Conservation (phyloP, 1,284 basidiomycete genomes). For the Tilletia indica region DNA sequence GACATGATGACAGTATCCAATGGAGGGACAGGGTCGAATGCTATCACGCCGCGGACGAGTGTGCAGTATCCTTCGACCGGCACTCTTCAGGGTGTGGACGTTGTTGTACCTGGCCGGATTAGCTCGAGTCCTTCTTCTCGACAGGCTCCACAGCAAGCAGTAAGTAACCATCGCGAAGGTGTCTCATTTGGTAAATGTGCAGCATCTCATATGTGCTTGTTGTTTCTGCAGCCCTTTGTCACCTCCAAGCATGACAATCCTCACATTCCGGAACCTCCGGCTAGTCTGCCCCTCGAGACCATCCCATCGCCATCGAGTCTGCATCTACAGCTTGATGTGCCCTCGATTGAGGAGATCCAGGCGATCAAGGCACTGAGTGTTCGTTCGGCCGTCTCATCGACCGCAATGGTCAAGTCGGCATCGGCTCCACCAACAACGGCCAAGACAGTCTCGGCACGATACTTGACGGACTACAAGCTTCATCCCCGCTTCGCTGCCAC, state of each 20-base stretch:
- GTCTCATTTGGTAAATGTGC: too few species aligned
- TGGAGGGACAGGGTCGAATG: conserved; percentile 5
- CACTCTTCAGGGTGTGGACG: neutral
- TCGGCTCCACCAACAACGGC: conserved; percentile 36
- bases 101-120: neutral
- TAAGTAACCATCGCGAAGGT: too few species aligned
- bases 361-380: conserved; percentile 75
- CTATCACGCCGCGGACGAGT: conserved; percentile 32
- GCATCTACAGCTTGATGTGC: conserved; percentile 64
- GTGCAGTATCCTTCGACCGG: neutral
- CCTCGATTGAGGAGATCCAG: conserved; percentile 58
- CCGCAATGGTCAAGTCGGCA: conserved; percentile 56
- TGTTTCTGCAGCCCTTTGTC: too few species aligned
- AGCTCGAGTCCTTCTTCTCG: neutral
- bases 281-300: conserved; percentile 16
- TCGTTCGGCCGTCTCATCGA: conserved; percentile 67
- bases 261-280: neutral
- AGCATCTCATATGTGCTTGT: too few species aligned
- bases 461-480: conserved; percentile 61
- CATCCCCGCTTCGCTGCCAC: conserved; percentile 67
- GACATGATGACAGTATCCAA: too few species aligned
- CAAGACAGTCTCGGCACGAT: conserved; percentile 40
- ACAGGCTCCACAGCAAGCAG: too few species aligned
- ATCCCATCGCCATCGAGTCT: conserved; percentile 28
- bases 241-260: too few species aligned